Conservation (phyloP, 345 rosid species). For the Citrus cavaleriei region DNA sequence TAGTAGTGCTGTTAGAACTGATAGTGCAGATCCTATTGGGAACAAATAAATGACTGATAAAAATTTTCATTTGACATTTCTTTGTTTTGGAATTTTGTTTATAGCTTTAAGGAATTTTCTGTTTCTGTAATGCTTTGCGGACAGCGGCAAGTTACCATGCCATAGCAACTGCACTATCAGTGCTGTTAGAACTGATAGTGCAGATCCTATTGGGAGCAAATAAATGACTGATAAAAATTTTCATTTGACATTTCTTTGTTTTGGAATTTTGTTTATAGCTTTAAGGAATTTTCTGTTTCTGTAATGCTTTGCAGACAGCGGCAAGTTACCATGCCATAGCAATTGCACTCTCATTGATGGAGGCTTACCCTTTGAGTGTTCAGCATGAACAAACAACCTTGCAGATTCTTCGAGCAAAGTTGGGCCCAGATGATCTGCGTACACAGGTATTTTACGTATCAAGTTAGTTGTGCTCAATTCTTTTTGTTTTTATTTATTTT, state of each 20-base stretch:
- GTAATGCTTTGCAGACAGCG: conserved; percentile 66
- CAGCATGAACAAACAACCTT: conserved; percentile 98
- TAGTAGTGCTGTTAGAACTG: neutral
- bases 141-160: conserved; percentile 99
- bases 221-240: conserved; percentile 4
- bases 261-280: neutral
- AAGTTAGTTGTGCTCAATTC: neutral
- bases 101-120: conserved; percentile 7
- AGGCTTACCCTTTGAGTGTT: conserved; percentile 94
- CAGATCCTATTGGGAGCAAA: neutral
- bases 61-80: neutral
- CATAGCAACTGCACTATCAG: conserved; percentile 96
- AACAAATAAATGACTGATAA: conserved; percentile 9
- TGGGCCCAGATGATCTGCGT: conserved; percentile 97
- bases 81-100: neutral
- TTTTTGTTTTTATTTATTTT: no score
- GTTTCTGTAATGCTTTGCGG: conserved; percentile 37
- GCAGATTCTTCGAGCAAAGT: conserved; percentile 87
- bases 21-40: neutral
- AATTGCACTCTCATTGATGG: conserved; percentile 99
- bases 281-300: conserved; percentile 15
- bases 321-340: conserved; percentile 99
- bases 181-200: neutral
- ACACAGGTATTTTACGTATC: conserved; percentile 67
- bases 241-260: neutral